Evolutionary conservation across 2,329 filamentous ascomycete genomes (phyloP).

Genomic region (Hypoxylon sp.): DNA sequence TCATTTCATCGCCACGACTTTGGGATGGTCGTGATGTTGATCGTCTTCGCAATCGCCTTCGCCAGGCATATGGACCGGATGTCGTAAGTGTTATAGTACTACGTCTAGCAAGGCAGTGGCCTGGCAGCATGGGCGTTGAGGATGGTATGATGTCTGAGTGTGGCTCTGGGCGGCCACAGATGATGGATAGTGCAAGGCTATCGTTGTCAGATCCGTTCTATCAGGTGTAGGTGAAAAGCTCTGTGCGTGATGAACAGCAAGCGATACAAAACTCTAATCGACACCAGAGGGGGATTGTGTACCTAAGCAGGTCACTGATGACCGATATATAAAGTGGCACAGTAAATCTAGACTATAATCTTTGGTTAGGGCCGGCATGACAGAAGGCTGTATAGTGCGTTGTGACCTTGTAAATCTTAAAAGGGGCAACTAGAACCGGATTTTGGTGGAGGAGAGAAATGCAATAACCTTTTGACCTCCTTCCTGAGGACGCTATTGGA

Average conservation of each 20-base stretch:
- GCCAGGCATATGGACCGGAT: too few species aligned
- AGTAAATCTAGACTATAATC: not conserved
- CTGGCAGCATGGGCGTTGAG: too few species aligned
- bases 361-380: not conserved
- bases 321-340: not conserved
- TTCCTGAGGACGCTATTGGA: not conserved
- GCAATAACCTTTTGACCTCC: not conserved
- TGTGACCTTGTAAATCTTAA: too few species aligned
- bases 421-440: too few species aligned
- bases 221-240: not conserved
- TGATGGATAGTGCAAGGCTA: not conserved
- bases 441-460: not conserved
- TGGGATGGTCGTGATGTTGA: too few species aligned
- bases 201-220: not conserved
- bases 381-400: not conserved
- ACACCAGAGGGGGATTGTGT: not conserved
- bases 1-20: too few species aligned
- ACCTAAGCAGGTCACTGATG: not conserved
- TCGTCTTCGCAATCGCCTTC: too few species aligned
- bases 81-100: too few species aligned
- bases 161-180: not conserved
- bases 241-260: not conserved
- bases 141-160: not conserved
- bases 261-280: not conserved
- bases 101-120: too few species aligned